A percentile compares a stretch with the other conserved stretches of the same genome.
Evolutionary conservation across 257 asterid genomes (phyloP).

Genomic region (Voacanga thouarsii): DNA sequence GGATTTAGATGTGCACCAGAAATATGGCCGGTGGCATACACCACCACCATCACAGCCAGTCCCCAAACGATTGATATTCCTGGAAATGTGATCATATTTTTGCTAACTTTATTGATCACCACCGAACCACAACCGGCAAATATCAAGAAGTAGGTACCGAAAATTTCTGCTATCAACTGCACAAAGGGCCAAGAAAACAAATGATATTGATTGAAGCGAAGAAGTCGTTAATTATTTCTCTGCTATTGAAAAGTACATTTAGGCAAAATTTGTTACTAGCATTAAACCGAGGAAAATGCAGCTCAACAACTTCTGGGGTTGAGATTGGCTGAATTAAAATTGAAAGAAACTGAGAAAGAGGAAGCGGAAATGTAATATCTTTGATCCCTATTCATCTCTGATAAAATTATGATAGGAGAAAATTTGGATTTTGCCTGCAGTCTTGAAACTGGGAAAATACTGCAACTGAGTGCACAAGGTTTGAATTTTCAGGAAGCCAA

Average conservation of each 20-base stretch:
- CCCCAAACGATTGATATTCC: conserved; percentile 44
- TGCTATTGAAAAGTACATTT: neutral
- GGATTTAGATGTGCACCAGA: conserved; percentile 43
- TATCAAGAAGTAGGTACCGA: conserved; percentile 37
- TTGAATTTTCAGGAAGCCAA: too few relatives aligned
- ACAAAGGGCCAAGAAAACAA: neutral
- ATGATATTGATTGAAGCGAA: neutral
- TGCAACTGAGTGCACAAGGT: too few relatives aligned
- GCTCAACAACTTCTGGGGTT: neutral
- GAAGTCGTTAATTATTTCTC: too few relatives aligned
- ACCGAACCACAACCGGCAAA: conserved; percentile 43
- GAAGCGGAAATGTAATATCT: neutral
- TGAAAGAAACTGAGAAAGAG: neutral
- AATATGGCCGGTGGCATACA: conserved; percentile 38
- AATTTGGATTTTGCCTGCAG: neutral
- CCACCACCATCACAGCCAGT: conserved; percentile 39
- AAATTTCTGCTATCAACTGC: conserved; percentile 33
- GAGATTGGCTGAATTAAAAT: neutral
- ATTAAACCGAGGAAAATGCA: neutral
- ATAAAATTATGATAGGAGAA: too few relatives aligned
- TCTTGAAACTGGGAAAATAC: neutral
- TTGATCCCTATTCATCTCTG: neutral
- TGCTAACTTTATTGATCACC: conserved; percentile 27
- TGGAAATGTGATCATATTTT: conserved; percentile 27
- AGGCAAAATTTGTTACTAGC: neutral